Conservation (phyloP, 2,329 filamentous ascomycete species). For the Chrysosporium keratinophilum region DNA sequence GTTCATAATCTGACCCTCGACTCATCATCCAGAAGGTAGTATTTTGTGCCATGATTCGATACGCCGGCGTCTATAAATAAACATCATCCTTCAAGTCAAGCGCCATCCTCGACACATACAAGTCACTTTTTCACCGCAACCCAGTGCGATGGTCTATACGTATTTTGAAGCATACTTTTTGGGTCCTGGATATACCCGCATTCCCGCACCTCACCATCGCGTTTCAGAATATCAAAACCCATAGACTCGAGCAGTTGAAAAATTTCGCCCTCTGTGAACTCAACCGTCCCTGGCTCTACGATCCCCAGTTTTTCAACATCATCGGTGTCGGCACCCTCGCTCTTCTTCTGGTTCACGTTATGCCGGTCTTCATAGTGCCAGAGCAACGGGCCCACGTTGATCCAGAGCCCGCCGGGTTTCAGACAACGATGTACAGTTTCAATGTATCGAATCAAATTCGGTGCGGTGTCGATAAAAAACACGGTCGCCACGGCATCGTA, state of each 20-base stretch:
- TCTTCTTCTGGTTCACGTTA: constrained; percentile 44
- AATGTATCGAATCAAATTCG: constrained; percentile 82
- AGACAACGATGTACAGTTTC: constrained; percentile 72
- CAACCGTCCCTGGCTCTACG: constrained; percentile 78
- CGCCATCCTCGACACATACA: too few relatives aligned
- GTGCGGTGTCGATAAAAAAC: constrained; percentile 96
- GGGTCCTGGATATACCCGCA: constrained; percentile 76
- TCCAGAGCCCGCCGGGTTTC: constrained; percentile 64
- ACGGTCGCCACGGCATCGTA: constrained; percentile 82
- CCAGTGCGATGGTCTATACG: constrained; percentile 75
- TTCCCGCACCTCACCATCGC: constrained; percentile 43
- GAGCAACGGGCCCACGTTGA: constrained; percentile 81
- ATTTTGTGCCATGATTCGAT: too few relatives aligned
- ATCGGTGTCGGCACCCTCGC: constrained; percentile 36
- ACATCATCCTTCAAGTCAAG: too few relatives aligned
- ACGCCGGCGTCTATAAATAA: too few relatives aligned
- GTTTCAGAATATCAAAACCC: constrained; percentile 64
- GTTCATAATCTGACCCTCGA: too few relatives aligned
- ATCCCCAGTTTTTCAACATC: constrained; percentile 49
- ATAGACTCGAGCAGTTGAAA: constrained; percentile 59
- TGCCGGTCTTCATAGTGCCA: constrained; percentile 88
- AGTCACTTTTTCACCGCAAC: constrained; percentile 56
- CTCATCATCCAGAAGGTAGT: too few relatives aligned
- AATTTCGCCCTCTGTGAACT: constrained; percentile 83
- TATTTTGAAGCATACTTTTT: constrained; percentile 74